phyloP scores from a whole-genome alignment of 805 yeast species.

The Yarrowia phangngaensis region DNA sequence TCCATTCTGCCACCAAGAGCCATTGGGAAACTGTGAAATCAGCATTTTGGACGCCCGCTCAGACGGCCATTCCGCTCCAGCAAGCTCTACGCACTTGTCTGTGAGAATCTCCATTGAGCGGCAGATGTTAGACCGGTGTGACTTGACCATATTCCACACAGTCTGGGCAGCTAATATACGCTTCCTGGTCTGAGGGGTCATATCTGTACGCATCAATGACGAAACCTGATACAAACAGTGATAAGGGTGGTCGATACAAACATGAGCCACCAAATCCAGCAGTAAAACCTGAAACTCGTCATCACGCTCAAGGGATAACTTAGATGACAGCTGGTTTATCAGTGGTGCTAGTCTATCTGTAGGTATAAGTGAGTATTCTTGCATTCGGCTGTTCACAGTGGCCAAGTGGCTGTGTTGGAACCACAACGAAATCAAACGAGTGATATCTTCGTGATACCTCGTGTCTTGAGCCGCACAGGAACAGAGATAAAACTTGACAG shows the following conservation, averaged over 20 bases:
- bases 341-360: slow-evolving; percentile 66
- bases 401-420: slow-evolving; percentile 53
- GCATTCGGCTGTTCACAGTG: slow-evolving; percentile 46
- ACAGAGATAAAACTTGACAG: slow-evolving; percentile 3
- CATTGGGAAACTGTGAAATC: slow-evolving; percentile 3
- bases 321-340: slow-evolving; percentile 76
- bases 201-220: slow-evolving; percentile 28
- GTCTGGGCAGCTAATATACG: neutral
- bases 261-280: slow-evolving; percentile 45
- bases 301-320: slow-evolving; percentile 52
- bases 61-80: neutral
- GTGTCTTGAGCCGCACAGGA: slow-evolving; percentile 8
- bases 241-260: slow-evolving; percentile 61
- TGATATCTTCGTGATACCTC: slow-evolving; percentile 52
- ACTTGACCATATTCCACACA: slow-evolving; percentile 6
- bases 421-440: slow-evolving; percentile 82
- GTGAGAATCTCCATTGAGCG: slow-evolving; percentile 15
- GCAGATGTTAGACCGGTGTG: neutral
- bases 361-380: slow-evolving; percentile 47
- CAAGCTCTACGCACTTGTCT: slow-evolving; percentile 16
- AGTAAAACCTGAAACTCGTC: slow-evolving; percentile 55
- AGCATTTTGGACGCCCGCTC: neutral
- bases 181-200: neutral
- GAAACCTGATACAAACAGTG: slow-evolving; percentile 56
- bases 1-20: slow-evolving; percentile 11